Conservation (phyloP, 2,329 filamentous ascomycete genomes). For the Pseudonectria buxi region DNA sequence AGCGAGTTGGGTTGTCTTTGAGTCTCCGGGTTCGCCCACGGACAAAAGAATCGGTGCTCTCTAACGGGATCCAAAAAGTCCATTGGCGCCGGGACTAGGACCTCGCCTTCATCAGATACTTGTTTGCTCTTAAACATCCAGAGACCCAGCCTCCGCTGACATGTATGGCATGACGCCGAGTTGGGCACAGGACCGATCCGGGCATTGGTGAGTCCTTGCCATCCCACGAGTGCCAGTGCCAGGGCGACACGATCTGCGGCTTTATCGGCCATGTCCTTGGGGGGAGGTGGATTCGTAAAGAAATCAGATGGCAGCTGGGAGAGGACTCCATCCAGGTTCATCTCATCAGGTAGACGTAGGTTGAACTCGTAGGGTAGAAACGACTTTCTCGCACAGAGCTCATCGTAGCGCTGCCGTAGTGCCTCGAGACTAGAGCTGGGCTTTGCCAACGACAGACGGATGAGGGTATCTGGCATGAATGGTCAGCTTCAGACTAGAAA, state of each 20-base stretch:
- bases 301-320: conserved; percentile 47
- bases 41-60: conserved; percentile 78
- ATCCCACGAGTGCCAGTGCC: conserved; percentile 64
- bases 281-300: conserved; percentile 39
- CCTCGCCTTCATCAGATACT: conserved; percentile 45
- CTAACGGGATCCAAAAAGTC: conserved; percentile 60
- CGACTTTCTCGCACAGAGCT: conserved; percentile 46
- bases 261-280: conserved; percentile 15
- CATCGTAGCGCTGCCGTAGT: conserved; percentile 59
- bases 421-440: conserved; percentile 49
- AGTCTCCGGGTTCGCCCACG: conserved; percentile 61
- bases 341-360: conserved; percentile 45
- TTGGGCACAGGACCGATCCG: conserved; percentile 58
- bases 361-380: conserved; percentile 58
- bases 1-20: conserved; percentile 42
- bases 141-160: conserved; percentile 78
- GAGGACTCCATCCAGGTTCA: conserved; percentile 46
- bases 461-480: conserved; percentile 43
- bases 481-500: conserved; percentile 15
- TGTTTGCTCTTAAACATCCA: conserved; percentile 88
- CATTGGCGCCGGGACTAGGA: conserved; percentile 55
- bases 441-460: conserved; percentile 58
- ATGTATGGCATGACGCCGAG: conserved; percentile 74
- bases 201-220: conserved; percentile 58
- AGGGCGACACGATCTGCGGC: conserved; percentile 56